Percentiles rank a stretch among this genome's conserved stretches.
Evolutionary conservation across 768 basidiomycete genomes (phyloP).

Genomic region (Krasilnikovozyma curviuscula): DNA sequence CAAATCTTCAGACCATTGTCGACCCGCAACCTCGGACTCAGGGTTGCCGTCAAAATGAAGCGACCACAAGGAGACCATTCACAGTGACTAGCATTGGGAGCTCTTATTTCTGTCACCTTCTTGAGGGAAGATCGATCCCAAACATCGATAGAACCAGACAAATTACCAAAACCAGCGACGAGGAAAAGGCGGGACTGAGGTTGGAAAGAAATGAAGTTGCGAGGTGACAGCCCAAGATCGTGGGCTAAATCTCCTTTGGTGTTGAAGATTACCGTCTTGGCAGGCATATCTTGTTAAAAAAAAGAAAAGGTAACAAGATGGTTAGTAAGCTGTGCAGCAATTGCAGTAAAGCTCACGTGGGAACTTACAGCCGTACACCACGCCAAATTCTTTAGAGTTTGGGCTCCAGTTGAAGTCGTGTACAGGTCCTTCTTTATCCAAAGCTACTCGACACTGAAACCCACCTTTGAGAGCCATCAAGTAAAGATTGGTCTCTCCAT

Average conservation of each 20-base stretch:
- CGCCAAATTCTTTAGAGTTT: conserved; percentile 87
- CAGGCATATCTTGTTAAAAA: conserved; percentile 58
- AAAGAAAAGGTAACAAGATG: background rate
- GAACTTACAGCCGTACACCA: conserved; percentile 82
- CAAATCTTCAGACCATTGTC: conserved; percentile 95
- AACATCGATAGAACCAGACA: conserved; percentile 82
- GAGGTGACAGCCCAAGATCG: conserved; percentile 75
- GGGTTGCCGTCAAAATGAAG: conserved; percentile 79
- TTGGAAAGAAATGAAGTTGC: conserved; percentile 91
- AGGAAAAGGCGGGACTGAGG: conserved; percentile 74
- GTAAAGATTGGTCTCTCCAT: conserved; percentile 91
- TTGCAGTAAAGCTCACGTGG: background rate
- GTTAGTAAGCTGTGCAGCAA: background rate
- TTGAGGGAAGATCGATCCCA: conserved; percentile 69
- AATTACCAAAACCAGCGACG: conserved; percentile 87
- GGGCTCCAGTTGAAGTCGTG: conserved; percentile 95
- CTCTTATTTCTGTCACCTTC: conserved; percentile 61
- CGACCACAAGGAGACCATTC: conserved; percentile 91
- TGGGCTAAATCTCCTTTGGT: conserved; percentile 67
- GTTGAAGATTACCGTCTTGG: conserved; percentile 80
- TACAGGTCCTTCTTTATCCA: conserved; percentile 90
- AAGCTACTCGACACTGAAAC: conserved; percentile 66
- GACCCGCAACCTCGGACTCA: conserved; percentile 86
- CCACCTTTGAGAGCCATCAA: conserved; percentile 78
- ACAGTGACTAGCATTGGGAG: conserved; percentile 81